A percentile compares a stretch with the other conserved stretches of the same genome.
These are phyloP conservation scores for Verticillium isaacii DNA, from an alignment of 2,329 filamentous ascomycete genomes.

Conservation along the genomic window DNA sequence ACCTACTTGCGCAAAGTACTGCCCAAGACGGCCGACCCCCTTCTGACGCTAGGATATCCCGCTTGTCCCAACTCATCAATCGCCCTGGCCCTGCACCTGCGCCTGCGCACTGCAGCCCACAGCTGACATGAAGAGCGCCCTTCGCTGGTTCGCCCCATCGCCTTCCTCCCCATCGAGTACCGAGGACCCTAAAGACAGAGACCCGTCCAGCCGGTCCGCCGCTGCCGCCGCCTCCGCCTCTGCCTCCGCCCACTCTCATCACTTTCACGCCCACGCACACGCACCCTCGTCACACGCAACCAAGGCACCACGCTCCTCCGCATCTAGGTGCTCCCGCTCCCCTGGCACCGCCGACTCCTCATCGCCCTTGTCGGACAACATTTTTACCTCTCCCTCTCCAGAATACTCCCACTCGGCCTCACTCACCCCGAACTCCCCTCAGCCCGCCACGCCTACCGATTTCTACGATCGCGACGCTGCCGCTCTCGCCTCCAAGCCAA, in stretches of 20 bases:
- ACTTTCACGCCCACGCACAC: neutral
- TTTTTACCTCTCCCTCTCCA: constrained; percentile 20
- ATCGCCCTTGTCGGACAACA: constrained; percentile 12
- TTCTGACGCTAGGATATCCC: neutral
- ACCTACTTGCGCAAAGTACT: neutral
- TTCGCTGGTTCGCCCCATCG: constrained; percentile 12
- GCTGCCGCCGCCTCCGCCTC: constrained; percentile 17
- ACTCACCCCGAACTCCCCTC: constrained; percentile 31
- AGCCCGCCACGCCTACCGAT: constrained; percentile 37
- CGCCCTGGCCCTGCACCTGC: neutral
- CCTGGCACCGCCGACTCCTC: neutral
- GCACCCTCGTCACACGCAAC: neutral
- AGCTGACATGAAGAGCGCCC: constrained; percentile 15
- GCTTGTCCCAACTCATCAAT: neutral
- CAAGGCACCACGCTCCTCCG: neutral
- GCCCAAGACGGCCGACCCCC: neutral
- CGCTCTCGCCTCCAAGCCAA: constrained; percentile 26
- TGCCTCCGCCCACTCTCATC: constrained; percentile 4
- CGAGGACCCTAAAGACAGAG: constrained; percentile 14
- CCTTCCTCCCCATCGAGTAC: constrained; percentile 13
- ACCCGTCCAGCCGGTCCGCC: constrained; percentile 16
- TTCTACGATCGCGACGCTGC: constrained; percentile 17
- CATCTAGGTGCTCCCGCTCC: neutral
- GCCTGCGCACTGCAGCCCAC: constrained; percentile 1
- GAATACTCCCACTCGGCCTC: constrained; percentile 25